A percentile compares a stretch with the other conserved stretches of the same genome.
Evolutionary conservation across 192 early-diverging fungal genomes (phyloP).

Genomic region (Backusella australiensis): DNA sequence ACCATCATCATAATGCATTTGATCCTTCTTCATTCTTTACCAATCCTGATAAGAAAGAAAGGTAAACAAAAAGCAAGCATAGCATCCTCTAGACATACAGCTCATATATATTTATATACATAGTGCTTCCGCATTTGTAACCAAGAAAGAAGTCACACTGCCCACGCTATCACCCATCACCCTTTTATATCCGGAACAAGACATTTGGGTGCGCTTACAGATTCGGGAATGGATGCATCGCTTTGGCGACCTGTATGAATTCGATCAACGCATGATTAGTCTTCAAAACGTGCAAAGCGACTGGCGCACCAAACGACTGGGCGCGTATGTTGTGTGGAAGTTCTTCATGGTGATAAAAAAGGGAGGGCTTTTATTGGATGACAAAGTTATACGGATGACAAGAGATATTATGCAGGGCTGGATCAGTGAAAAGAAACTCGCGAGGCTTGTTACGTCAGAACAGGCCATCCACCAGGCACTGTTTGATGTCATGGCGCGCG

Average conservation of each 20-base stretch:
- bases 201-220: constrained; percentile 28
- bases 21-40: neutral
- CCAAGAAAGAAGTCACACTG: neutral
- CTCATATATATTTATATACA: neutral
- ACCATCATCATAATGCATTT: neutral
- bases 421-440: constrained; percentile 2
- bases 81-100: neutral
- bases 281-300: constrained; percentile 33
- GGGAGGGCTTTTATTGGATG: neutral
- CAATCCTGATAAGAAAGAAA: neutral
- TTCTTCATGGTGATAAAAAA: neutral
- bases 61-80: neutral
- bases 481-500: neutral
- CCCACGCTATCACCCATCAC: constrained; percentile 5
- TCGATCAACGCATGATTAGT: constrained; percentile 6
- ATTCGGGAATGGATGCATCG: constrained; percentile 26
- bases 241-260: constrained; percentile 13
- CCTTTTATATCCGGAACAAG: constrained; percentile 17
- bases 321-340: constrained; percentile 11
- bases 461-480: constrained; percentile 4
- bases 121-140: neutral
- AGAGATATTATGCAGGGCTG: neutral
- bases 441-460: neutral
- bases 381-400: constrained; percentile 2
- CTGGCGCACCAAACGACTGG: constrained; percentile 18